Evolutionary conservation across 1,284 basidiomycete species (phyloP), one percentile per base, ranked within the genome.

Genomic region (Cutaneotrichosporon dermatis): DNA sequence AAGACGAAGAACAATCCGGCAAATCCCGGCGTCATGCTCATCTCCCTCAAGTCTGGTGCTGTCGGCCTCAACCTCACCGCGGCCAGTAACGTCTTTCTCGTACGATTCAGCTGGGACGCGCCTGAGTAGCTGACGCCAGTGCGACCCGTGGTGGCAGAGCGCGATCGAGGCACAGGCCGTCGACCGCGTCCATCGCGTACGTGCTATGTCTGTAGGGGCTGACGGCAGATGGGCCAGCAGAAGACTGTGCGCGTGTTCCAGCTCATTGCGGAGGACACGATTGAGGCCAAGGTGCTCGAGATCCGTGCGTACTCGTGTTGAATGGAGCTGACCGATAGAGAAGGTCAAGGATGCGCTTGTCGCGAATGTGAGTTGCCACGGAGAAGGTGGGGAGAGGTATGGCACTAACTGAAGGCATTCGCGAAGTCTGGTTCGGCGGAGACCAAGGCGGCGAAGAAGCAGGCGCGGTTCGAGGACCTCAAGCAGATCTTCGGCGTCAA

Each of bases 31-130:
- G 86, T 93, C 36, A 87, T 93, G 87, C 81, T 94, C 54, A 88
- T 94, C 57, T 93, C 91, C 6, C 80, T 94, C 66, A 93, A 92
- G 67, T 78, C 78, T 2, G 80, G 80, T 10, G 90, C 92, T 3
- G 82, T 93, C 33, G 92, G 91, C 4, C 79, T 94, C 56, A 94
- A 94, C 73, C 77, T 94, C 61, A 94, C 91, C 0, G 88, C 89
- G 12, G 92, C 92, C 1, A 92, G 91, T 69, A 90, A 92, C 71
- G 89, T 94, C 1, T 91, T 89, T 70, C 76, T 94, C 85, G 76
- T 91, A 66, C 81, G 88, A 82, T 36, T 46, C 4, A 10, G 25
- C 11, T 12, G 51, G 44, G 0, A 8, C 37, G 25, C 25, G 25
- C 25, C 25, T 25, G 25, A 25, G 8, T 85, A 41, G 41, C 59